phyloP scores from a whole-genome alignment of 345 rosid species.

The Populus davidiana region DNA sequence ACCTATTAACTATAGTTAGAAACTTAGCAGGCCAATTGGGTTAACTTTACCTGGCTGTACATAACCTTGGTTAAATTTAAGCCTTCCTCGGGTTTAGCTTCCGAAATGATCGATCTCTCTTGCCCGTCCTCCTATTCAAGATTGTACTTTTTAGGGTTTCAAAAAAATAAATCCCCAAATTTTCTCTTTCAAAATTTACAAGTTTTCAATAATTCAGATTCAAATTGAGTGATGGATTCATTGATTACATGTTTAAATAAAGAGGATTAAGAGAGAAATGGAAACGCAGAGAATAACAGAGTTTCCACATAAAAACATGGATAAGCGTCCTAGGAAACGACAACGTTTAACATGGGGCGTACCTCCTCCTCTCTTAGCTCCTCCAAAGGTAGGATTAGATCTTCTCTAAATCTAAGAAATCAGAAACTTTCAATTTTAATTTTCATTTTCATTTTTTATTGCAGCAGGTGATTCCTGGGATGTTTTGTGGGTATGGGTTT shows the following conservation, averaged over 20 bases:
- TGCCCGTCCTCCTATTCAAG: not conserved
- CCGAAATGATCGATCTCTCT: not conserved
- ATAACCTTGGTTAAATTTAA: constrained; percentile 11
- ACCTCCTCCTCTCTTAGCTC: constrained; percentile 43
- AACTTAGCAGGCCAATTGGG: not conserved
- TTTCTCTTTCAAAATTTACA: not conserved
- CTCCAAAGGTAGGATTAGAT: constrained; percentile 55
- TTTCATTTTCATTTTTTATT: not conserved
- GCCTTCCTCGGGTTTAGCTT: not conserved
- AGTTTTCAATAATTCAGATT: not conserved
- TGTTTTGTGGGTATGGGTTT: constrained; percentile 51
- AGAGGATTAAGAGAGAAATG: constrained; percentile 20
- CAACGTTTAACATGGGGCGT: constrained; percentile 73
- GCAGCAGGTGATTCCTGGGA: constrained; percentile 53
- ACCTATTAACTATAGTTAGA: not conserved
- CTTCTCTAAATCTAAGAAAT: not conserved
- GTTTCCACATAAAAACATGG: constrained; percentile 52
- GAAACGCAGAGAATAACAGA: constrained; percentile 68
- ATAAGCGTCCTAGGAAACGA: constrained; percentile 71
- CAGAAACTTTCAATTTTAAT: not conserved
- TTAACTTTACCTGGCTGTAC: not conserved
- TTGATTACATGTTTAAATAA: not conserved
- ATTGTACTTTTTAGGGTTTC: not conserved
- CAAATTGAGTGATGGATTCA: not conserved
- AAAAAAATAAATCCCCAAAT: not conserved